Percentiles rank a stretch among this genome's conserved stretches.
phyloP scores from a whole-genome alignment of 2,329 filamentous ascomycete species.

The Cadophora luteo-olivacea region DNA sequence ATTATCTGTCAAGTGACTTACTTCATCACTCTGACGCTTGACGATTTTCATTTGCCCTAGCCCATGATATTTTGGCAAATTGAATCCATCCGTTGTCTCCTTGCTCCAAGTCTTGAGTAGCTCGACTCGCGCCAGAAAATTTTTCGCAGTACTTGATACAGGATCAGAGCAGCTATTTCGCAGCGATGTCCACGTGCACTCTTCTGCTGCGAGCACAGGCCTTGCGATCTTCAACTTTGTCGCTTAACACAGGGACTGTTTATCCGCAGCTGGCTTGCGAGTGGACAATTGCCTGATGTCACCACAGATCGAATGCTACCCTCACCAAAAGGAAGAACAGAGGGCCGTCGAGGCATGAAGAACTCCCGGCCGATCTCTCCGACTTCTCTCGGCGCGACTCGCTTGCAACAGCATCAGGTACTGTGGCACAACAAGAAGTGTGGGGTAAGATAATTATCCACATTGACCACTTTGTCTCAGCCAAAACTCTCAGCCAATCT shows the following conservation, averaged over 20 bases:
- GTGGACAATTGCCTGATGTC: constrained; percentile 3
- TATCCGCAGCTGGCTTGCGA: background rate
- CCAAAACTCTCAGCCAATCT: background rate
- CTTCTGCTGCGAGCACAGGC: background rate
- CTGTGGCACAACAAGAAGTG: background rate
- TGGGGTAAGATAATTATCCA: constrained; percentile 8
- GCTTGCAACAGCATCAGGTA: background rate
- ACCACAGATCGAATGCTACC: background rate
- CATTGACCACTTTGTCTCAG: background rate
- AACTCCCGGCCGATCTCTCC: background rate
- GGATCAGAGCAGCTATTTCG: no score
- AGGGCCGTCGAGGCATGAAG: background rate
- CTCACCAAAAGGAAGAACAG: background rate
- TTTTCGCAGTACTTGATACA: no score
- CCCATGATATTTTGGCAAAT: background rate
- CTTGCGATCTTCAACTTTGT: background rate
- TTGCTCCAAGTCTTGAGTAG: background rate
- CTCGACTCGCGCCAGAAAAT: background rate
- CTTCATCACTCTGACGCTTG: no score
- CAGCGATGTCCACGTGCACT: no score
- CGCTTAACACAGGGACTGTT: background rate
- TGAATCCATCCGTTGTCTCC: background rate
- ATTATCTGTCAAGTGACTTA: no score
- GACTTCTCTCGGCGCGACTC: background rate
- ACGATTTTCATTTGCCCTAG: no score